phyloP scores from a whole-genome alignment of 2,329 filamentous ascomycete genomes.

The Fulvia fulva region DNA sequence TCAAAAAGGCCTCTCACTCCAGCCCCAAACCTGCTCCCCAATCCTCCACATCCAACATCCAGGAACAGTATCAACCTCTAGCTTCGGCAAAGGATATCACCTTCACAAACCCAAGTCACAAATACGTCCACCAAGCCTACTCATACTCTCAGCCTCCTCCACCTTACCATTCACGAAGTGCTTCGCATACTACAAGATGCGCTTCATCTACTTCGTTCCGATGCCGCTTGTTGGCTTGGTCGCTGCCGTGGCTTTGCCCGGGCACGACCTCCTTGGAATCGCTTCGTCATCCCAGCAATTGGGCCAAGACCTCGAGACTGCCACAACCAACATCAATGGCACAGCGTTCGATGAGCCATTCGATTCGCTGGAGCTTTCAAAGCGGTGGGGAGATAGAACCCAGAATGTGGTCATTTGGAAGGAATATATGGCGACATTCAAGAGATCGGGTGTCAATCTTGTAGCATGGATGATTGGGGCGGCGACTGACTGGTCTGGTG shows the following conservation, averaged over 20 bases:
- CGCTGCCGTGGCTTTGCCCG: not conserved
- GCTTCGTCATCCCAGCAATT: not conserved
- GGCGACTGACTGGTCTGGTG: too few species aligned
- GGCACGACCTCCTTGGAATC: not conserved
- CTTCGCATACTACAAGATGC: not conserved
- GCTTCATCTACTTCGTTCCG: not conserved
- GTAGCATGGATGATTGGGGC: too few species aligned
- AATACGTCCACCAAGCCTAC: not conserved
- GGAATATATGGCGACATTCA: too few species aligned
- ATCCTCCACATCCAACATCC: not conserved
- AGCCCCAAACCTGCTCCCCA: not conserved
- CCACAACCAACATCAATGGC: not conserved
- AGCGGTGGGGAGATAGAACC: too few species aligned
- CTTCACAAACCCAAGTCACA: not conserved
- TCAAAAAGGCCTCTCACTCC: not conserved
- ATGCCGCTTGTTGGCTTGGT: not conserved
- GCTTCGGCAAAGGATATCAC: not conserved
- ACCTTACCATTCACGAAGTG: not conserved
- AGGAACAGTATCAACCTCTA: not conserved
- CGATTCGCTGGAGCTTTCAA: not conserved
- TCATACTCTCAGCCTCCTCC: not conserved
- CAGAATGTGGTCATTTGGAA: too few species aligned
- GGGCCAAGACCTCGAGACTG: not conserved
- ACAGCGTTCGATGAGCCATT: not conserved
- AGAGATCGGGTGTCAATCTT: too few species aligned